phyloP scores from a whole-genome alignment of 1,139 yeast species.

The Sugiyamaella japonica region DNA sequence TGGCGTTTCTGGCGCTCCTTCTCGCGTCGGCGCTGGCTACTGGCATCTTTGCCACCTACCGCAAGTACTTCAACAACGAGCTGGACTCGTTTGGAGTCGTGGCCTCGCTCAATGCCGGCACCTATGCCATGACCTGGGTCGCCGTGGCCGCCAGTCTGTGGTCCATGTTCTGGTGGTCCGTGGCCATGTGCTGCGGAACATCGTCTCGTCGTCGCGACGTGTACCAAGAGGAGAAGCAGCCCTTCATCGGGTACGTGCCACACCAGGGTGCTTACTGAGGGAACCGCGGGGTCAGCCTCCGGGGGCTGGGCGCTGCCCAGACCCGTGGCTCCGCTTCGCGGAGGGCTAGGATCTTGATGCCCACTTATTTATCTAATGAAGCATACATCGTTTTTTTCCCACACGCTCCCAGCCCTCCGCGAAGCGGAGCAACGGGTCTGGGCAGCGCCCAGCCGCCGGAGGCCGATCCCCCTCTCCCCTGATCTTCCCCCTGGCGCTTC shows the following conservation, averaged over 20 bases:
- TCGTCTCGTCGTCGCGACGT: constrained; percentile 30
- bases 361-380: constrained; percentile 4
- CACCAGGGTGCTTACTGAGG: constrained; percentile 18
- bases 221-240: constrained; percentile 36
- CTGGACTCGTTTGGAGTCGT: constrained; percentile 42
- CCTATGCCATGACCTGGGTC: constrained; percentile 50
- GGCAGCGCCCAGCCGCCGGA: neutral
- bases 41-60: constrained; percentile 44
- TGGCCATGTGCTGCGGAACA: constrained; percentile 47
- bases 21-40: constrained; percentile 49
- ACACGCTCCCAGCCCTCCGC: neutral
- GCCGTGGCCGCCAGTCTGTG: constrained; percentile 45
- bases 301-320: neutral
- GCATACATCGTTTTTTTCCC: neutral
- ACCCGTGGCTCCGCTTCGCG: neutral
- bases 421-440: neutral
- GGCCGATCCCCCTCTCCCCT: neutral
- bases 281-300: neutral
- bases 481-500: neutral
- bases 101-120: constrained; percentile 43
- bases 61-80: constrained; percentile 44
- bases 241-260: constrained; percentile 35
- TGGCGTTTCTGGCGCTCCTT: constrained; percentile 34
- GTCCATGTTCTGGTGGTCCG: constrained; percentile 44
- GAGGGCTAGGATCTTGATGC: neutral